Base-by-base conservation (phyloP, 2,329 filamentous ascomycete species). In the Phialemoniopsis sp. region DNA sequence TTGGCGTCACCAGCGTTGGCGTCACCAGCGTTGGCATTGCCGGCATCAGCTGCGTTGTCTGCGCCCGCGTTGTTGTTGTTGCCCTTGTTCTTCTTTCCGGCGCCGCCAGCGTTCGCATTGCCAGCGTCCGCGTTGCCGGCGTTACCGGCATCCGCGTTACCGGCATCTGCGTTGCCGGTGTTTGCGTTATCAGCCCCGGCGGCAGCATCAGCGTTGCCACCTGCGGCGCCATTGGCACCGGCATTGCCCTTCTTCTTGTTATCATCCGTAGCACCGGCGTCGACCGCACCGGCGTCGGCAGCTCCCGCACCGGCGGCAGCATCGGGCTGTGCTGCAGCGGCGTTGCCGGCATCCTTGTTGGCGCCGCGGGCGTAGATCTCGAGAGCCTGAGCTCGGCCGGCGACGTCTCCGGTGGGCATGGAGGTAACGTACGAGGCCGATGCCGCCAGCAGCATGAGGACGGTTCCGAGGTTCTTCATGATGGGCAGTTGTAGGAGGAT, bases 381-480 rank as follows among this genome's bases (percentile, higher is more conserved):
- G 29, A 36, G 32, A 12, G 16, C 16, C 9, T 29, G 21, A 8
- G 17, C 41, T 15, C 36, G 36, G 21, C 30, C 29, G 29, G 26
- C 36, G 26, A 35, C 28, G 31, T 32, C 35, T 13, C 34, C 42
- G n/a, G 36, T 28, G 14, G 42, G 42, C 17, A 38, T 18, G 17
- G 42, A 19, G 33, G 36, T 38, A 13, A 40, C 38, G 33, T 40
- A 41, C 7, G 42, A 44, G 26, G 42, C 19, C 29, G 42, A 40
- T 17, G 37, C 38, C 15, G 39, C 38, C 29, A 44, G 42, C 38
- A 44, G 32, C 16, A 40, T 31, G 29, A 39, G 28, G 32, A 44
- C 34, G 21, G 26, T 38, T 44, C 38, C 42, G 26, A 44, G 15
- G 38, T 38, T 44, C 42, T 44, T 44, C 42, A 44, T 44, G n/a